Base-by-base conservation (phyloP, 768 basidiomycete species). In the Boletellus sp. region DNA sequence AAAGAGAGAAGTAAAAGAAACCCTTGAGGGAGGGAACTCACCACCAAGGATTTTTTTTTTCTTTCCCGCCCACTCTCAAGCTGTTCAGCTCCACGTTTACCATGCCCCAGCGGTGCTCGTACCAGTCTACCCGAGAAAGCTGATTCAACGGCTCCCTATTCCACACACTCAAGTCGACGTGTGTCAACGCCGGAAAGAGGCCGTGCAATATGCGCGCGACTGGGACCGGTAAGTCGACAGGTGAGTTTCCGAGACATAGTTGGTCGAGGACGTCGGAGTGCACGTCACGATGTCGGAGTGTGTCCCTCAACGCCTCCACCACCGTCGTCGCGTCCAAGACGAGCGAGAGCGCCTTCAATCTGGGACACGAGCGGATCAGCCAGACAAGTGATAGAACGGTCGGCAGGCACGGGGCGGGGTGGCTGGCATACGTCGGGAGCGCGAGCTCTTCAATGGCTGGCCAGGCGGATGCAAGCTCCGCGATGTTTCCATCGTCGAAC, bases 211-310 rank as follows among this genome's bases (percentile, higher is more conserved):
- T 16, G 11, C 37, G 38, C 1, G 62, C 54, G 20, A 65, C 50
- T 1, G 35, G 11, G 9, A 19, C 3, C 5, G 59, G 62, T 0
- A 48, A 42, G 9, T 10, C n/a, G 20, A 64, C 45, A 0, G 50
- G 54, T 2, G 65, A 59, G 12, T 64, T 67, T 11, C 59, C 63
- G 1, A 64, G 49, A 16, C 51, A 50, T 4, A 64, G 65, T 0
- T 45, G 38, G 0, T 36, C 20, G 2, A 64, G 48, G 2, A 39
- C 13, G 12, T 32, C 38, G 0, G 58, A 54, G 23, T 39, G 46
- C 6, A 37, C 23, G 26, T 50, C 40, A 0, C 20, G 7, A 0
- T 20, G 5, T 19, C 4, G 33, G 13, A 34, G 15, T 10, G 40
- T 10, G 20, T 6, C 19, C 17, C 23, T 16, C 12, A 36, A 23